Evolutionary conservation across 1,284 basidiomycete genomes (phyloP).

Genomic region (Leccinum proliferum): DNA sequence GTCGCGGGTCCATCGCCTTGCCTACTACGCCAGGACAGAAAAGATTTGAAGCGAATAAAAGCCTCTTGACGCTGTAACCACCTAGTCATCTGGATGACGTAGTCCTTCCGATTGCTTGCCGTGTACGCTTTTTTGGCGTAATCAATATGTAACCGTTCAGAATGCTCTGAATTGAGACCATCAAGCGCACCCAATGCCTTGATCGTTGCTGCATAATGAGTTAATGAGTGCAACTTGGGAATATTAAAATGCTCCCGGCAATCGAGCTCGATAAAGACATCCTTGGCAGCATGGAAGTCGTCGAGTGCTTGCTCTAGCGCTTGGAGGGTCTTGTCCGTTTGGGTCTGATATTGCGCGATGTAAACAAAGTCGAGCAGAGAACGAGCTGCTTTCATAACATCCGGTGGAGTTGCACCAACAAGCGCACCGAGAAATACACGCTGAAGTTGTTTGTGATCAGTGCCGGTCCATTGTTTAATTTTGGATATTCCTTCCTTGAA

Average conservation of each 20-base stretch:
- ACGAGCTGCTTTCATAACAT: rapidly evolving
- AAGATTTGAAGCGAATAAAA: not conserved
- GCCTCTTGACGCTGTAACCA: constrained; percentile 10
- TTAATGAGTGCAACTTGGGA: not conserved
- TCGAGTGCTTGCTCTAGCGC: not conserved
- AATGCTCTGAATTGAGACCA: constrained; percentile 13
- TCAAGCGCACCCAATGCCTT: constrained; percentile 4
- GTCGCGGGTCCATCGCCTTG: not conserved
- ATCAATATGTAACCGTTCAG: constrained; percentile 17
- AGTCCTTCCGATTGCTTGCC: constrained; percentile 11
- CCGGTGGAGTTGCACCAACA: not conserved
- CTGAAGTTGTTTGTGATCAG: not conserved
- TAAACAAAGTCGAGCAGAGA: not conserved
- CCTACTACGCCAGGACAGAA: constrained; percentile 1
- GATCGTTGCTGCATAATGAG: constrained; percentile 13
- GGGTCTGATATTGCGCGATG: not conserved
- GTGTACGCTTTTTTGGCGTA: constrained; percentile 15
- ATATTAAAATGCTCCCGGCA: constrained; percentile 11
- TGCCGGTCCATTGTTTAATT: not conserved
- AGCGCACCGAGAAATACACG: not conserved
- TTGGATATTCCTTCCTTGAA: not conserved
- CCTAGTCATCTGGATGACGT: constrained; percentile 6
- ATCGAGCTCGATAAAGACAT: not conserved
- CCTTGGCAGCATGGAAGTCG: not conserved
- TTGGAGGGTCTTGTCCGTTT: not conserved